Evolutionary conservation across 768 basidiomycete genomes (phyloP).

Genomic region (Hygrocybe punicea): DNA sequence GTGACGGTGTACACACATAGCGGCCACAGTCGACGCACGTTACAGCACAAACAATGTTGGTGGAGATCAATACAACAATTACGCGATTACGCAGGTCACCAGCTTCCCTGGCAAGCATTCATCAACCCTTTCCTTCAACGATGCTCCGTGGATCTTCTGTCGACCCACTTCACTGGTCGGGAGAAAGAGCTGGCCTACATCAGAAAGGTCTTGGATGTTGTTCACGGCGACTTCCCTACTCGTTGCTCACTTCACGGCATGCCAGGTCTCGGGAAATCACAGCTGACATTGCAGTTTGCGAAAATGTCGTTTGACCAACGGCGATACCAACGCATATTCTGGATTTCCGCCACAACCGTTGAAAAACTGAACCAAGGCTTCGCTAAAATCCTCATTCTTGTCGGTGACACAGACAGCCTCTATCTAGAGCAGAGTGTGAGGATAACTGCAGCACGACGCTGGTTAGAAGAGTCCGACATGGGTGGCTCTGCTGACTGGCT

Average conservation of each 20-base stretch:
- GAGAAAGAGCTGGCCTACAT: background rate
- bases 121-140: too few species aligned
- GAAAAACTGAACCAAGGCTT: background rate
- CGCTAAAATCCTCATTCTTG: background rate
- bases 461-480: background rate
- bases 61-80: too few species aligned
- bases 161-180: background rate
- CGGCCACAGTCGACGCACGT: too few species aligned
- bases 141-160: background rate
- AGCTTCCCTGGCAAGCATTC: too few species aligned
- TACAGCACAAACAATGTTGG: too few species aligned
- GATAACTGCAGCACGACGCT: background rate
- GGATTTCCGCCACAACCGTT: background rate
- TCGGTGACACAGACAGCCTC: background rate
- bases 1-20: background rate
- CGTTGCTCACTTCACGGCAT: background rate
- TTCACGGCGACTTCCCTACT: background rate
- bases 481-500: background rate
- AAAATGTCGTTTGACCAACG: background rate
- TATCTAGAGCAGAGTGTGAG: background rate
- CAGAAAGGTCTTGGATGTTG: background rate
- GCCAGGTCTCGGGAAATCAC: background rate
- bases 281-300: background rate
- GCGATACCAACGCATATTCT: background rate
- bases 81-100: too few species aligned